These are phyloP conservation scores for Fusarium goolgardi DNA, from an alignment of 2,329 filamentous ascomycete species.

Conservation along the genomic window DNA sequence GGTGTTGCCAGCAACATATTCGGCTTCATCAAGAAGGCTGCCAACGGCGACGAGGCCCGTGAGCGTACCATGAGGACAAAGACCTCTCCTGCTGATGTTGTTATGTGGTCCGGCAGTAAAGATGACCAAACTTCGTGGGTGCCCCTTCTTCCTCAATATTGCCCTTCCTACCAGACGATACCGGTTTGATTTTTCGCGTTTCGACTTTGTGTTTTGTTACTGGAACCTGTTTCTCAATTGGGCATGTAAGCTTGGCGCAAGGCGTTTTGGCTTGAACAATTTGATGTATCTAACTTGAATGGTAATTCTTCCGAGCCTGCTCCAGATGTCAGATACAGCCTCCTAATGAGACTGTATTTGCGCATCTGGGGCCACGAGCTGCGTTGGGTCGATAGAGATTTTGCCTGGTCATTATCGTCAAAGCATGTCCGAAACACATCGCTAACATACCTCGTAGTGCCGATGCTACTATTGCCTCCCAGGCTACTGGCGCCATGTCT, in stretches of 20 bases:
- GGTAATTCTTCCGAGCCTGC: constrained; percentile 49
- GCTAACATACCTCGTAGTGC: constrained; percentile 65
- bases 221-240: constrained; percentile 22
- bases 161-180: constrained; percentile 25
- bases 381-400: constrained; percentile 52
- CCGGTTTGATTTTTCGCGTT: constrained; percentile 26
- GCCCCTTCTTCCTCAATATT: constrained; percentile 46
- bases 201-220: constrained; percentile 15
- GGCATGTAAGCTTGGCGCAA: constrained; percentile 35
- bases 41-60: constrained; percentile 82
- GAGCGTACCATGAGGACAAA: constrained; percentile 86
- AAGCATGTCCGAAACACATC: not conserved
- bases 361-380: constrained; percentile 60
- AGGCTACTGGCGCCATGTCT: constrained; percentile 98
- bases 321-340: constrained; percentile 56
- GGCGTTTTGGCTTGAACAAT: constrained; percentile 27
- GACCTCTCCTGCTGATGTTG: constrained; percentile 92
- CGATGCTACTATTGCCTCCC: constrained; percentile 89
- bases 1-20: constrained; percentile 84
- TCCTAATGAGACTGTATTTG: constrained; percentile 50
- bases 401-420: not conserved
- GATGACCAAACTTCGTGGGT: constrained; percentile 93
- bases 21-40: constrained; percentile 89
- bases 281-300: constrained; percentile 40
- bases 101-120: constrained; percentile 98